Base-by-base conservation (phyloP, 495 filamentous ascomycete species). In the Trichoderma virens region DNA sequence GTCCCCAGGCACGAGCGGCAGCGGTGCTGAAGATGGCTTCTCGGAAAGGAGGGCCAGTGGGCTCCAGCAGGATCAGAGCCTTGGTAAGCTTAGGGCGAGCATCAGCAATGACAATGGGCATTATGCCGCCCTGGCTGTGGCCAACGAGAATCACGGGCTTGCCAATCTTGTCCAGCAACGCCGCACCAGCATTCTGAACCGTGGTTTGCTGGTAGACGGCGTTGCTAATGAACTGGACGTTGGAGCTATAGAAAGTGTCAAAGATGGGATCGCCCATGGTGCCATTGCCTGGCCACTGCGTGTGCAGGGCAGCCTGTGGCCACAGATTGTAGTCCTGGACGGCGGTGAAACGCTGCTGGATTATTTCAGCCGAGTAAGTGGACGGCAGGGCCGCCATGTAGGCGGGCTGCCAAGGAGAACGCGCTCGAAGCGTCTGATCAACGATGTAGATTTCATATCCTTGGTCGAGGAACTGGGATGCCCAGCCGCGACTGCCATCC, bases 231-330 rank as follows among this genome's bases (percentile, higher is more conserved):
- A 77, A 76, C 62, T 76, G 77, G 11, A 82, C 73, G n/a, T 70
- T 78, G 25, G 78, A 81, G 27, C 74, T 66, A 66, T 77, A 83
- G 70, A 80, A 82, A 9, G 73, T 68, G 66, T 85, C 81, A 68
- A 85, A 83, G 30, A 75, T 68, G 2, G 81, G 71, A 66, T 84
- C 79, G 54, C 80, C 81, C 32, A 73, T 73, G 1, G 62, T 64
- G 18, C 80, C 78, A 14, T 70, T 47, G 61, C 81, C 80, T 16
- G 81, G 78, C 77, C 79, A 85, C 74, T 85, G 81, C 23, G 78
- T 80, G 62, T 82, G 79, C 28, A 78, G 70, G 34, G 65, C 63
- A 7, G 79, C 75, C 68, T 80, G 77, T 1, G 78, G 79, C 73
- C 76, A 82, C 6, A 60, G 27, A 25, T 28, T 30, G 18, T 65